These are phyloP conservation scores for Eleusine coracana DNA, from an alignment of 176 grass and related monocot genomes.

Conservation along the genomic window DNA sequence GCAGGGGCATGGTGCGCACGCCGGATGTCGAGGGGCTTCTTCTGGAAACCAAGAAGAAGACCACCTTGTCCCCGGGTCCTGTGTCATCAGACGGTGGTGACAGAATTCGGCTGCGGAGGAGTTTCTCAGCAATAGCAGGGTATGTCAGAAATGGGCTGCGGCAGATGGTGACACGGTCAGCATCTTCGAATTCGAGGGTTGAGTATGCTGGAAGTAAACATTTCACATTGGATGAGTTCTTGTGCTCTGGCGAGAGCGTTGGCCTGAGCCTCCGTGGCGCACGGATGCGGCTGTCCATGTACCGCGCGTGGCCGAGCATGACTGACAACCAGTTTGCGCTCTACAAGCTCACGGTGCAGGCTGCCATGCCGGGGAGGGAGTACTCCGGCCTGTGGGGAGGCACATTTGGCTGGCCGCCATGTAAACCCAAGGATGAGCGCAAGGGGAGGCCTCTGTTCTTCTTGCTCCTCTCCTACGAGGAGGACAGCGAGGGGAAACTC, in stretches of 20 bases:
- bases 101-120: constrained; percentile 43
- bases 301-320: constrained; percentile 83
- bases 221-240: constrained; percentile 56
- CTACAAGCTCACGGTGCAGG: constrained; percentile 72
- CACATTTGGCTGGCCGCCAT: constrained; percentile 82
- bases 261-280: constrained; percentile 59
- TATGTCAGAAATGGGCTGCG: constrained; percentile 64
- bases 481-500: constrained; percentile 51
- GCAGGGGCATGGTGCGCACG: constrained; percentile 52
- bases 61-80: neutral
- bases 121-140: constrained; percentile 55
- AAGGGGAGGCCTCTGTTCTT: constrained; percentile 84
- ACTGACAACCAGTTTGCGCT: constrained; percentile 71
- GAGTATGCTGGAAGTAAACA: constrained; percentile 55
- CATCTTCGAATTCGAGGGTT: constrained; percentile 36
- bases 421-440: constrained; percentile 47
- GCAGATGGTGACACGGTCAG: constrained; percentile 63
- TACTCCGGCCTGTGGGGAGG: constrained; percentile 85
- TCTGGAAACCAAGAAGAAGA: constrained; percentile 41
- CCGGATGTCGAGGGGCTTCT: constrained; percentile 39
- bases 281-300: constrained; percentile 55
- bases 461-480: constrained; percentile 81
- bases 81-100: constrained; percentile 20
- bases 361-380: constrained; percentile 45
- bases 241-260: constrained; percentile 39